phyloP scores from a whole-genome alignment of 2,329 filamentous ascomycete genomes.

The Zymoseptoria passerinii region DNA sequence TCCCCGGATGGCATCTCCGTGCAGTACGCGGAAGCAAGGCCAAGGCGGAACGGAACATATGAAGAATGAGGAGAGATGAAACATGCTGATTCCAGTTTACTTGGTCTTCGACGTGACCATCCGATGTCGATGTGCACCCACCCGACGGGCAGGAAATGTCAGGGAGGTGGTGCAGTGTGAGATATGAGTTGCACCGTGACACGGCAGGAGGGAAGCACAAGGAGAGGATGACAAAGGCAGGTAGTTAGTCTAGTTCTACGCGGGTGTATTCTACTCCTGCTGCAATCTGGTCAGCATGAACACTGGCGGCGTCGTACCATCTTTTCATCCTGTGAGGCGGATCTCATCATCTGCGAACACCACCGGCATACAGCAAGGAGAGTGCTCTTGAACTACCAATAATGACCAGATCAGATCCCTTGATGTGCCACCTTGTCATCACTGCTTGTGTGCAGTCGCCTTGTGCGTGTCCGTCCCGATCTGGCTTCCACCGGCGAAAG shows the following conservation, averaged over 20 bases:
- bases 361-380: too few relatives aligned
- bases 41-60: not conserved
- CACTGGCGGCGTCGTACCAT: too few relatives aligned
- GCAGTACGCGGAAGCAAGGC: not conserved
- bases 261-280: not conserved
- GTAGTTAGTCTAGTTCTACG: too few relatives aligned
- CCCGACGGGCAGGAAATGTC: not conserved
- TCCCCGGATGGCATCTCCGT: not conserved
- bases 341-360: too few relatives aligned
- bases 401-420: too few relatives aligned
- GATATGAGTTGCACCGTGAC: not conserved
- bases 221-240: not conserved
- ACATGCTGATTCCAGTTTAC: not conserved
- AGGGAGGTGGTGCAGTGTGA: not conserved
- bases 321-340: too few relatives aligned
- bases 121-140: not conserved
- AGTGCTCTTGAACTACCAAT: too few relatives aligned
- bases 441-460: too few relatives aligned
- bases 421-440: too few relatives aligned
- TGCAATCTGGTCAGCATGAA: not conserved
- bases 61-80: slow-evolving; percentile 1
- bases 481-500: too few relatives aligned
- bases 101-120: not conserved
- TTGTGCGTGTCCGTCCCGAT: too few relatives aligned
- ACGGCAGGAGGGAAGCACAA: not conserved